These are phyloP conservation scores for Mycena maculata DNA, from an alignment of 768 basidiomycete genomes.

Conservation along the genomic window DNA sequence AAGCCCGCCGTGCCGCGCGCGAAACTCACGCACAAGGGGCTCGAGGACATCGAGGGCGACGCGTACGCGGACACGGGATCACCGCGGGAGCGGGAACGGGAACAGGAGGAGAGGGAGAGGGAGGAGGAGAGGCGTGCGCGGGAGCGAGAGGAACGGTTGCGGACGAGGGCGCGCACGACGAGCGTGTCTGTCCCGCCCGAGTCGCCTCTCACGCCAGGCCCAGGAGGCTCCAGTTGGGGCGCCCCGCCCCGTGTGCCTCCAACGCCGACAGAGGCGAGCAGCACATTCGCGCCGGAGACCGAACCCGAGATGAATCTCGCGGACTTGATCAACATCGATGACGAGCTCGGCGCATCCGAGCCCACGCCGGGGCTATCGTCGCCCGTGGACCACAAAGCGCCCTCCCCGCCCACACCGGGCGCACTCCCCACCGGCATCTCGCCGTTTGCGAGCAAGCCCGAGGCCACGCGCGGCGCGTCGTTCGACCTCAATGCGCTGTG, in stretches of 20 bases:
- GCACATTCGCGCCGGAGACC: conserved; percentile 41
- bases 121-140: conserved; percentile 76
- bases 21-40: conserved; percentile 93
- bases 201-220: conserved; percentile 65
- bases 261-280: too few species aligned
- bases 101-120: conserved; percentile 75
- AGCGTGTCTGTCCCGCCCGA: conserved; percentile 80
- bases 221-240: conserved; percentile 67
- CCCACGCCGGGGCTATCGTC: conserved; percentile 29
- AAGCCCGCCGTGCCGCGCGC: conserved; percentile 74
- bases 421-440: conserved; percentile 56
- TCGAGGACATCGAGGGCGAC: conserved; percentile 89
- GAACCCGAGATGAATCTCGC: conserved; percentile 79
- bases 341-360: conserved; percentile 55
- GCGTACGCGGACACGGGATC: conserved; percentile 51
- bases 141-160: conserved; percentile 74
- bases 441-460: conserved; percentile 59
- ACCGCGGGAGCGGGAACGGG: conserved; percentile 63
- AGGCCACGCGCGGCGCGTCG: conserved; percentile 59
- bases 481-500: conserved; percentile 83
- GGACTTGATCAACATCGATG: conserved; percentile 84
- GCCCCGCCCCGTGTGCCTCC: conserved; percentile 71
- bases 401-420: conserved; percentile 32
- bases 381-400: conserved; percentile 28
- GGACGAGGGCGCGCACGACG: conserved; percentile 59